Evolutionary conservation across 768 basidiomycete species (phyloP), one percentile per base, ranked within the genome.

Genomic region (Rhizopogon rudus): DNA sequence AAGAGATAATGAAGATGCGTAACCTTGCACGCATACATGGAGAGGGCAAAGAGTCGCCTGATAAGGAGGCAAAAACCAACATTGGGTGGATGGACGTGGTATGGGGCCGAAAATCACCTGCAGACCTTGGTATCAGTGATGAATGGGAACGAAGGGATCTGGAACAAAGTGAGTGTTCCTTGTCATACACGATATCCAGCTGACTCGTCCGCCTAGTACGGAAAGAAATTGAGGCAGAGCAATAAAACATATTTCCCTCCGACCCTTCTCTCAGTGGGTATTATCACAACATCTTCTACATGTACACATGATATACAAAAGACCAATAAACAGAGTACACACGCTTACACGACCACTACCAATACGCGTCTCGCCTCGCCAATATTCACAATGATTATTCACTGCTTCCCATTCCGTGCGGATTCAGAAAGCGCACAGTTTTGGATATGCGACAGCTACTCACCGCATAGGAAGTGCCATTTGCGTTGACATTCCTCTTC

Each of bases 1-100:
- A 72, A 35, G 86, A 88, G 60, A 68, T 87, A 25, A 75, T 71
- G 41, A 72, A 79, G 55, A 67, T 88, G 52, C 77, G 76, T 62
- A 77, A 73, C 51, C 76, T 90, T 22, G 83, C 81, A 39, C 72
- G 73, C 22, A 63, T 62, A 40, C 69, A 70, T n/a, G 62, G 58
- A 25, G 57, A 67, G 40, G 53, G 57, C n/a, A 61, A 59, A 33
- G 40, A 20, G 51, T 37, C 33, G 16, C 29, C 10, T 12, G 58
- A 50, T 1, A 56, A 49, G 20, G 17, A 50, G 20, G 17, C 17
- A 43, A 49, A 13, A 67, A 57, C 54, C 39, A 59, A 60, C 22
- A 69, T 79, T 40, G 65, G 69, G 25, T 84, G 82, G 83, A 76
- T 70, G 51, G 79, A 83, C 46, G 75, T 81, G 5, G 66, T 83